A percentile compares a stretch with the other conserved stretches of the same genome.
phyloP scores from a whole-genome alignment of 2,329 filamentous ascomycete genomes.

The Westerdykella aurantiaca region DNA sequence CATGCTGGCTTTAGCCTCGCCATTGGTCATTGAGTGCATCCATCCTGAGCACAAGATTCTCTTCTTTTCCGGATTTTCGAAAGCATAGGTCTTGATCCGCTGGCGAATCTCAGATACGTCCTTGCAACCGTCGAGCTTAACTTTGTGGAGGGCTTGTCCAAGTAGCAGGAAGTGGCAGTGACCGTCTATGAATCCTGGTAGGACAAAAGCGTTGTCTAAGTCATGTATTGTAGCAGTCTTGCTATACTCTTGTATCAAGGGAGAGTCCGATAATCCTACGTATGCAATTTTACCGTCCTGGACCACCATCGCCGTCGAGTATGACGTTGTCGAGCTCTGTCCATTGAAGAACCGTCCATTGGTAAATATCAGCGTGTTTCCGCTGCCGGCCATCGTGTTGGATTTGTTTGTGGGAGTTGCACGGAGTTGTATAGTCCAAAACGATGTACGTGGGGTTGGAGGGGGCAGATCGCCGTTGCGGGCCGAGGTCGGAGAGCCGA shows the following conservation, averaged over 20 bases:
- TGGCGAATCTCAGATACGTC: conserved; percentile 46
- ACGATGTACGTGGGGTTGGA: too few relatives aligned
- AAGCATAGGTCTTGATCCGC: conserved; percentile 44
- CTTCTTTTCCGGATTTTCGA: conserved; percentile 40
- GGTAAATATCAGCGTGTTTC: conserved; percentile 16
- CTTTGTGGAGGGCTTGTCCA: conserved; percentile 50
- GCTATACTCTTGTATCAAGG: conserved; percentile 23
- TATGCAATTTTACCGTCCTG: conserved; percentile 39
- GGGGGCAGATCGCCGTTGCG: too few relatives aligned
- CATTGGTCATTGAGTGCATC: conserved; percentile 53
- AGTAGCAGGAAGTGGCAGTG: conserved; percentile 55
- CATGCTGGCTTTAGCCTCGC: conserved; percentile 45
- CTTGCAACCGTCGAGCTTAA: conserved; percentile 44
- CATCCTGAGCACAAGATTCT: conserved; percentile 51
- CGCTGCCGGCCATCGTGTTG: neutral
- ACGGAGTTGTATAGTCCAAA: too few relatives aligned
- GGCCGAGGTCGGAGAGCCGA: too few relatives aligned
- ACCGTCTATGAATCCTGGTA: conserved; percentile 54
- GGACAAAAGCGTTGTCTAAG: conserved; percentile 37
- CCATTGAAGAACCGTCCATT: conserved; percentile 24
- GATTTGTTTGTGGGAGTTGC: too few relatives aligned
- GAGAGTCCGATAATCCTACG: conserved; percentile 29
- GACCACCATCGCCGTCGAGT: conserved; percentile 35
- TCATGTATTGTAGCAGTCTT: conserved; percentile 24
- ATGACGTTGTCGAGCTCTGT: conserved; percentile 1